Conservation (phyloP, 208 protist species). For the Crithidia acanthocephali region DNA sequence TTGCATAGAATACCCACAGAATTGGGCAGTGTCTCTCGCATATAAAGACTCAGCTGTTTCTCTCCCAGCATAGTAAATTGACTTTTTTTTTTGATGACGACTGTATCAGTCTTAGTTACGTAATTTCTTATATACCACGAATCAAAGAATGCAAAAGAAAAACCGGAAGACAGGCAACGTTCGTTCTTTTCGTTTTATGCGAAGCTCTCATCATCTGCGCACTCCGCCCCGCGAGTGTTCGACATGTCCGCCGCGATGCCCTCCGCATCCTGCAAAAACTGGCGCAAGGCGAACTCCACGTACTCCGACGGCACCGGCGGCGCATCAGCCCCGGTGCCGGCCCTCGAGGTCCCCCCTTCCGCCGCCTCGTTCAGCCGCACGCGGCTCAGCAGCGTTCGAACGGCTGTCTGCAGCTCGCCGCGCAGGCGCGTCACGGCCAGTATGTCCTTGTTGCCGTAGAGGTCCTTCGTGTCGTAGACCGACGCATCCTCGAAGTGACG, state of each 20-base stretch:
- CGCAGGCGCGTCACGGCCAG: conserved; percentile 56
- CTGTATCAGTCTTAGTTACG: too few relatives aligned
- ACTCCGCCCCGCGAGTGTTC: neutral
- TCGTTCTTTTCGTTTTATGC: too few relatives aligned
- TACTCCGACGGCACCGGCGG: conserved; percentile 46
- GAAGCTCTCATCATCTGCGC: neutral
- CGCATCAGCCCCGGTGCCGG: neutral
- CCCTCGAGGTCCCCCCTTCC: neutral
- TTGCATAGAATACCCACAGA: too few relatives aligned
- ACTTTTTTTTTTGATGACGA: too few relatives aligned
- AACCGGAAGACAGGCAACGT: too few relatives aligned
- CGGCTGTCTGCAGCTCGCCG: conserved; percentile 39
- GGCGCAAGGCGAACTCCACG: conserved; percentile 78
- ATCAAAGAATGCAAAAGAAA: too few relatives aligned
- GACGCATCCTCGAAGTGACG: conserved; percentile 55
- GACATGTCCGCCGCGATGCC: conserved; percentile 47
- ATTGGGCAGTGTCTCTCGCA: too few relatives aligned
- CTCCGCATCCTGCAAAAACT: conserved; percentile 85
- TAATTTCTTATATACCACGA: too few relatives aligned
- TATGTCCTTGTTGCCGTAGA: conserved; percentile 93
- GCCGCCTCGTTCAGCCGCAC: conserved; percentile 2
- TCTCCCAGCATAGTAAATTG: too few relatives aligned
- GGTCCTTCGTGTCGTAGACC: conserved; percentile 83
- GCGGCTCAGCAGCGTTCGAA: conserved; percentile 28
- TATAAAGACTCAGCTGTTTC: too few relatives aligned